These are phyloP conservation scores for Phycomyces nitens DNA, from an alignment of 192 early-diverging fungal genomes.

Conservation along the genomic window DNA sequence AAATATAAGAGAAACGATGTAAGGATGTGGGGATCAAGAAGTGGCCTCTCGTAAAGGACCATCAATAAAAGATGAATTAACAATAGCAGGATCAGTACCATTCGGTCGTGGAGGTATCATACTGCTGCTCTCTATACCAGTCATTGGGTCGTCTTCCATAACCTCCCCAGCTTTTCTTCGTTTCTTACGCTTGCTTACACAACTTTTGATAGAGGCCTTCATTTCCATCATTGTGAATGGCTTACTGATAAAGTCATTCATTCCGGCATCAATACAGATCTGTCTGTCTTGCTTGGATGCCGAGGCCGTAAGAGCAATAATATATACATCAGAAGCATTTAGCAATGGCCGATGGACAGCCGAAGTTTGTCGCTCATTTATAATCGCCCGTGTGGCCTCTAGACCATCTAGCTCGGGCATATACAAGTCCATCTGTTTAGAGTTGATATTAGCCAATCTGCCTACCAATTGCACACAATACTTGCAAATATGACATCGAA, in stretches of 20 bases:
- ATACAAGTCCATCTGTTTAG: constrained; percentile 36
- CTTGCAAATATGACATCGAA: constrained; percentile 49
- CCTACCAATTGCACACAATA: too few relatives aligned
- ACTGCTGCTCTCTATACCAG: constrained; percentile 8
- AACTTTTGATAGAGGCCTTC: constrained; percentile 36
- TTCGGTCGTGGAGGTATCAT: too few relatives aligned
- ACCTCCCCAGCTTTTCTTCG: constrained; percentile 5
- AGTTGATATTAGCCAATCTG: not conserved
- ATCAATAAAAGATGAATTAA: too few relatives aligned
- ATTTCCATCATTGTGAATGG: constrained; percentile 51
- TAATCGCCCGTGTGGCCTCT: constrained; percentile 32
- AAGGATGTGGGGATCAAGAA: too few relatives aligned
- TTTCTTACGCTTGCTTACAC: constrained; percentile 23
- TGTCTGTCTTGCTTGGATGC: constrained; percentile 48
- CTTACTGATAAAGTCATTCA: constrained; percentile 56
- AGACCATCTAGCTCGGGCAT: constrained; percentile 44
- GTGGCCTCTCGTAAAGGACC: too few relatives aligned
- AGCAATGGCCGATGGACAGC: not conserved
- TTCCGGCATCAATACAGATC: constrained; percentile 52
- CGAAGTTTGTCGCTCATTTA: constrained; percentile 16
- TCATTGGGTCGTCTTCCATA: constrained; percentile 19
- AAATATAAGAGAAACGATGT: too few relatives aligned
- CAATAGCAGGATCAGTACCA: too few relatives aligned
- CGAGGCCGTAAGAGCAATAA: constrained; percentile 54
- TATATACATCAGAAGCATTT: constrained; percentile 41